phyloP scores from a whole-genome alignment of 2,329 filamentous ascomycete genomes.

The Coleophoma eucalyptorum region DNA sequence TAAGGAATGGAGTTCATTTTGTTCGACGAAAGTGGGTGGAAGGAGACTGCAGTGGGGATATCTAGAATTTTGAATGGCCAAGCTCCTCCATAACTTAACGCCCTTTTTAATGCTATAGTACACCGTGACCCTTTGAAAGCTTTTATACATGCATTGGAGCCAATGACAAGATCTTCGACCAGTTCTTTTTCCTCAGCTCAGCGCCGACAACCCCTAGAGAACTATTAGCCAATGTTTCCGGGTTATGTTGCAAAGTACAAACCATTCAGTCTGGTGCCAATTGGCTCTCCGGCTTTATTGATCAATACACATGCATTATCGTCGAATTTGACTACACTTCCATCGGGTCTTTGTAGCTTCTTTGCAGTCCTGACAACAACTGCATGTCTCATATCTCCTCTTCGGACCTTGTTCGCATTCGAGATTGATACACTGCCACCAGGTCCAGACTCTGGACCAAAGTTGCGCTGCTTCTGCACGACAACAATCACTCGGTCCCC shows the following conservation, averaged over 20 bases:
- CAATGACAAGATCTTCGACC: slow-evolving; percentile 97
- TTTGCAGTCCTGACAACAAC: slow-evolving; percentile 91
- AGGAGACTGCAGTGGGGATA: slow-evolving; percentile 2
- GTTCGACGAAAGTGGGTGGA: neutral
- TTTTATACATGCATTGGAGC: slow-evolving; percentile 74
- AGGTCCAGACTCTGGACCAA: slow-evolving; percentile 66
- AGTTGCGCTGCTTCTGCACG: slow-evolving; percentile 89
- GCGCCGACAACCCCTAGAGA: slow-evolving; percentile 74
- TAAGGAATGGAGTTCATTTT: neutral
- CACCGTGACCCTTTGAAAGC: slow-evolving; percentile 17
- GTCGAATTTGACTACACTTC: slow-evolving; percentile 87
- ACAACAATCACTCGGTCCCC: slow-evolving; percentile 97
- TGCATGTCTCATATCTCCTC: slow-evolving; percentile 94
- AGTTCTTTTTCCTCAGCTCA: slow-evolving; percentile 87
- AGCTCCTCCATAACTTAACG: slow-evolving; percentile 8
- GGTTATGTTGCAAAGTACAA: slow-evolving; percentile 19
- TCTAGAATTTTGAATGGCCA: slow-evolving; percentile 12
- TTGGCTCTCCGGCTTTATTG: slow-evolving; percentile 94
- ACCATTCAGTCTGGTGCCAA: slow-evolving; percentile 87
- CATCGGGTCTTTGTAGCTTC: slow-evolving; percentile 81
- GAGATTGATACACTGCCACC: slow-evolving; percentile 68
- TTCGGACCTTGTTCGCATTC: slow-evolving; percentile 86
- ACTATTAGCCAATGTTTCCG: slow-evolving; percentile 9
- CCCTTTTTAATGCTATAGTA: slow-evolving; percentile 17
- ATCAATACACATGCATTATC: slow-evolving; percentile 98